A percentile compares a stretch with the other conserved stretches of the same genome.
phyloP scores from a whole-genome alignment of 345 rosid genomes.

The Lepidium didymum region DNA sequence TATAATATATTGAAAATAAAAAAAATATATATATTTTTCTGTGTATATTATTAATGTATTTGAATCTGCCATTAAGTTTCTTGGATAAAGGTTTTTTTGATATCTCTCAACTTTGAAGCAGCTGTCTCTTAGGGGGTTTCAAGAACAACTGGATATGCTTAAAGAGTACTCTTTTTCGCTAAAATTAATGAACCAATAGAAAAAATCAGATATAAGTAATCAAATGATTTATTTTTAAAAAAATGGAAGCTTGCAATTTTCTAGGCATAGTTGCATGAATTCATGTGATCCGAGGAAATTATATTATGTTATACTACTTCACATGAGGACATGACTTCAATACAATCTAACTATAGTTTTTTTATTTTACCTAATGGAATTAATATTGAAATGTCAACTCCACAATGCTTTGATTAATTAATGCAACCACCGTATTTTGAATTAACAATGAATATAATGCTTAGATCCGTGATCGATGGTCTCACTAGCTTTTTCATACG shows the following conservation, averaged over 20 bases:
- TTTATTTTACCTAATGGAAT: neutral
- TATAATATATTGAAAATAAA: neutral
- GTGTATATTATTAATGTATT: neutral
- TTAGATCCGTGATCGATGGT: conserved; percentile 15
- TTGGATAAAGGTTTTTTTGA: conserved; percentile 12
- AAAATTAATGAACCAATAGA: neutral
- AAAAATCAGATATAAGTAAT: neutral
- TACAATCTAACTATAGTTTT: neutral
- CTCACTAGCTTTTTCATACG: neutral
- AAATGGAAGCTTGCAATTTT: neutral
- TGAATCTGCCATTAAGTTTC: conserved; percentile 5
- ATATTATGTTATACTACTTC: conserved; percentile 4
- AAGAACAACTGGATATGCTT: conserved; percentile 19
- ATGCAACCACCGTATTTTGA: neutral
- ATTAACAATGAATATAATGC: neutral
- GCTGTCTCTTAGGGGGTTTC: neutral
- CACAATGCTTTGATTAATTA: neutral
- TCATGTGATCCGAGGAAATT: conserved; percentile 19
- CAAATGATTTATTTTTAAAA: neutral
- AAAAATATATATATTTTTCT: neutral
- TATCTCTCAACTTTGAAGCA: conserved; percentile 10
- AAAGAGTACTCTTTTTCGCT: neutral
- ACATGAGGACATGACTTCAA: conserved; percentile 20
- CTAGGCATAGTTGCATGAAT: conserved; percentile 1
- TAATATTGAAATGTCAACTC: conserved; percentile 21